Evolutionary conservation across 805 yeast species (phyloP).

Genomic region (Teunomyces barrocoloradensis): DNA sequence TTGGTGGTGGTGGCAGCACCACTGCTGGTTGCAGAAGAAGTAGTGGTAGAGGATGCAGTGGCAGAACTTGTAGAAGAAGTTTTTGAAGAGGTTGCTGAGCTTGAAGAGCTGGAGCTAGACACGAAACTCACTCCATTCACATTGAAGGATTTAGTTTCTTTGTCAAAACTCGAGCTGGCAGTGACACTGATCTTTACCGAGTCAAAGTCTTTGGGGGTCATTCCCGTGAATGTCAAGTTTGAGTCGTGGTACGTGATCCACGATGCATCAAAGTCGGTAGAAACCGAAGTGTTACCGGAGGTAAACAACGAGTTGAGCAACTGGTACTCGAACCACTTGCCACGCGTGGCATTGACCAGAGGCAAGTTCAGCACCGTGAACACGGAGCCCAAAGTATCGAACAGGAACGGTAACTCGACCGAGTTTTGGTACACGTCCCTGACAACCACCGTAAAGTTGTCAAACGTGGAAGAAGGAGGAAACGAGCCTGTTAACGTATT

Average conservation of each 20-base stretch:
- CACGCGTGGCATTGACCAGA: conserved; percentile 66
- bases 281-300: conserved; percentile 49
- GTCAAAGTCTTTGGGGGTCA: conserved; percentile 41
- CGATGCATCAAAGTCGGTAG: conserved; percentile 36
- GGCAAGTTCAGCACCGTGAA: conserved; percentile 55
- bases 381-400: conserved; percentile 52
- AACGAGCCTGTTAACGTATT: conserved; percentile 53
- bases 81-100: conserved; percentile 13
- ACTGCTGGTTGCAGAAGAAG: background rate
- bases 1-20: background rate
- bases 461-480: conserved; percentile 44
- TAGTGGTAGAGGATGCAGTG: background rate
- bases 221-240: conserved; percentile 69
- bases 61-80: background rate
- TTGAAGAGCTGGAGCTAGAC: conserved; percentile 22
- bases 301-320: conserved; percentile 57
- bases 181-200: conserved; percentile 23
- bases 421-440: conserved; percentile 60
- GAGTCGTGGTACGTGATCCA: conserved; percentile 68
- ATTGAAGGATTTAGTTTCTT: conserved; percentile 41
- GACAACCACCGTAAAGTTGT: conserved; percentile 54
- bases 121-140: conserved; percentile 46
- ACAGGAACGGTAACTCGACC: conserved; percentile 55
- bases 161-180: conserved; percentile 28
- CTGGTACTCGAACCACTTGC: conserved; percentile 55